Evolutionary conservation across 2,329 filamentous ascomycete species (phyloP).

Genomic region (Colletotrichum sp.): DNA sequence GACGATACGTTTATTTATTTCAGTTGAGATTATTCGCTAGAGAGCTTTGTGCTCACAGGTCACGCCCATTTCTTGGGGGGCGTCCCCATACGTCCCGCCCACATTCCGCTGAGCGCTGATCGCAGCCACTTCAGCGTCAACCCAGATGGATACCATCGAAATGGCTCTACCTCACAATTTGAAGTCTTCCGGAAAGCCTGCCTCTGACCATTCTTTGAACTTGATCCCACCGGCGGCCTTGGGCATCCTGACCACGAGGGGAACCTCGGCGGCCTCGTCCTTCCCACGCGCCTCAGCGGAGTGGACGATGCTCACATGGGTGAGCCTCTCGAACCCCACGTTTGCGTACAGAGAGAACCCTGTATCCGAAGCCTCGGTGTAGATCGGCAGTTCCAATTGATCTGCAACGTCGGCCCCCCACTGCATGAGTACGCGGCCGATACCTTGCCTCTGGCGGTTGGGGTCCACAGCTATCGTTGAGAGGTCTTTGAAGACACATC

Average conservation of each 20-base stretch:
- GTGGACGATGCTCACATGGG: neutral
- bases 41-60: neutral
- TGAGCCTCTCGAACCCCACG: neutral
- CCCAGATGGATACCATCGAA: neutral
- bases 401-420: constrained; percentile 41
- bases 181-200: neutral
- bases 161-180: neutral
- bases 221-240: constrained; percentile 30
- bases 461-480: constrained; percentile 50
- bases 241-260: constrained; percentile 46
- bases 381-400: constrained; percentile 40
- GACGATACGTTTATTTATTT: neutral
- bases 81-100: neutral
- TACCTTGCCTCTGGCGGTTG: constrained; percentile 35
- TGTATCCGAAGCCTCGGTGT: constrained; percentile 49
- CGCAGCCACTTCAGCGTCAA: neutral
- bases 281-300: constrained; percentile 31
- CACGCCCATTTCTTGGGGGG: rapidly evolving
- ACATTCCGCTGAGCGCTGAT: neutral
- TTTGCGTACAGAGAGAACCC: constrained; percentile 43
- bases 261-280: constrained; percentile 39
- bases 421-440: constrained; percentile 40
- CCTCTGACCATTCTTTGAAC: constrained; percentile 36
- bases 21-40: neutral
- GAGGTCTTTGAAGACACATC: constrained; percentile 28